phyloP scores from a whole-genome alignment of 2,329 filamentous ascomycete species.

The Trichocomaceae sp. region DNA sequence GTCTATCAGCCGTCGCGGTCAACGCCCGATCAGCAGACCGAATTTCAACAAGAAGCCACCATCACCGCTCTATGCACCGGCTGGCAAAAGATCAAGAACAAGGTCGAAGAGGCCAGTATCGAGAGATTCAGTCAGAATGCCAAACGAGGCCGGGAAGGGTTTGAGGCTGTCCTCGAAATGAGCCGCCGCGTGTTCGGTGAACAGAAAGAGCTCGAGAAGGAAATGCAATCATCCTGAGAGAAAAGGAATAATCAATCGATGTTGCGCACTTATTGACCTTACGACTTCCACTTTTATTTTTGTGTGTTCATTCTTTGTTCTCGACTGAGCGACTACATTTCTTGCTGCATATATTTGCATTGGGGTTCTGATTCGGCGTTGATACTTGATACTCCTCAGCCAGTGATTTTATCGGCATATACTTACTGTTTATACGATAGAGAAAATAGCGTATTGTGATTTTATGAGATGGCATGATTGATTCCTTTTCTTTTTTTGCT shows the following conservation, averaged over 20 bases:
- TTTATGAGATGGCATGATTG: not conserved
- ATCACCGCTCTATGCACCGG: constrained; percentile 93
- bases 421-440: constrained; percentile 9
- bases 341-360: constrained; percentile 9
- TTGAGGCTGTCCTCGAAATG: constrained; percentile 91
- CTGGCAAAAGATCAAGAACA: constrained; percentile 95
- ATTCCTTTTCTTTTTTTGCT: not conserved
- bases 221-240: constrained; percentile 21
- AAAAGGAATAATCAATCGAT: not conserved
- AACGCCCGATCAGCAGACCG: constrained; percentile 54
- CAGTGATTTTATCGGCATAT: constrained; percentile 5
- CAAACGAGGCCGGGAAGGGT: constrained; percentile 81
- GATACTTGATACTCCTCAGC: constrained; percentile 6
- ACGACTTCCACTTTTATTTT: constrained; percentile 6
- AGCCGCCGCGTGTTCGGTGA: constrained; percentile 85
- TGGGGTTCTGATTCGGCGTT: constrained; percentile 14
- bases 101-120: constrained; percentile 86
- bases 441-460: constrained; percentile 11
- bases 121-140: constrained; percentile 90
- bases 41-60: constrained; percentile 82
- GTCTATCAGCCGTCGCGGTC: constrained; percentile 62
- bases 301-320: constrained; percentile 13
- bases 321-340: constrained; percentile 12
- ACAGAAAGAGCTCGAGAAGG: constrained; percentile 62
- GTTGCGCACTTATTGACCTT: constrained; percentile 18